These are phyloP conservation scores for Chlamydomonas reinhardtii DNA, from an alignment of 163 green algal genomes.

Conservation along the genomic window DNA sequence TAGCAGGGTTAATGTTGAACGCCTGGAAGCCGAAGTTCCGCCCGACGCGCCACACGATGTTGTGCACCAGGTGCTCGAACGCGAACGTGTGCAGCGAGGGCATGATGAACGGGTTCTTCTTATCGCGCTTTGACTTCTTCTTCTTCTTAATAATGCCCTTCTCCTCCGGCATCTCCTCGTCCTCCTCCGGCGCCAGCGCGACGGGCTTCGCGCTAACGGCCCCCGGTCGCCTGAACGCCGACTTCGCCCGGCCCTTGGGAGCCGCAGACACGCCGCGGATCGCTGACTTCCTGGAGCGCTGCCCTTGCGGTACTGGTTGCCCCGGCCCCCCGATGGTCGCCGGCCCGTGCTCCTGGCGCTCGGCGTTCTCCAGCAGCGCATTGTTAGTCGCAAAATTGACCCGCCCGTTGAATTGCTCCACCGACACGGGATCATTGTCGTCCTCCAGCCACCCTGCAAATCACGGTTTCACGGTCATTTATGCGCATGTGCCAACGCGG, in stretches of 20 bases:
- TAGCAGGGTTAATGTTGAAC: slow-evolving; percentile 70
- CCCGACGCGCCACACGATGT: slow-evolving; percentile 59
- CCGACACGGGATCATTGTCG: not conserved
- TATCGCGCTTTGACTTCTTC: slow-evolving; percentile 45
- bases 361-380: not conserved
- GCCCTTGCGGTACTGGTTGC: no score
- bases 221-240: slow-evolving; percentile 12
- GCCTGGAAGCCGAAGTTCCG: slow-evolving; percentile 74
- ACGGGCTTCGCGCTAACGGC: not conserved
- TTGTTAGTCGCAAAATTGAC: slow-evolving; percentile 29
- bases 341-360: no score
- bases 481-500: not conserved
- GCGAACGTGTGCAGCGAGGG: slow-evolving; percentile 49
- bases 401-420: slow-evolving; percentile 13
- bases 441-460: slow-evolving; percentile 44
- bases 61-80: slow-evolving; percentile 58
- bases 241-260: slow-evolving; percentile 19
- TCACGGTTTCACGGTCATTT: not conserved
- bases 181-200: not conserved
- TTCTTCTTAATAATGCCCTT: slow-evolving; percentile 19
- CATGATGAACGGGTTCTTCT: slow-evolving; percentile 49
- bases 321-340: no score
- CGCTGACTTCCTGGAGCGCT: not conserved
- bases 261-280: slow-evolving; percentile 22
- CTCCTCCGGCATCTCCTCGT: not conserved